Evolutionary conservation across 495 filamentous ascomycete genomes (phyloP), one percentile per base, ranked within the genome.

Genomic region (Aspergillus haitiensis): DNA sequence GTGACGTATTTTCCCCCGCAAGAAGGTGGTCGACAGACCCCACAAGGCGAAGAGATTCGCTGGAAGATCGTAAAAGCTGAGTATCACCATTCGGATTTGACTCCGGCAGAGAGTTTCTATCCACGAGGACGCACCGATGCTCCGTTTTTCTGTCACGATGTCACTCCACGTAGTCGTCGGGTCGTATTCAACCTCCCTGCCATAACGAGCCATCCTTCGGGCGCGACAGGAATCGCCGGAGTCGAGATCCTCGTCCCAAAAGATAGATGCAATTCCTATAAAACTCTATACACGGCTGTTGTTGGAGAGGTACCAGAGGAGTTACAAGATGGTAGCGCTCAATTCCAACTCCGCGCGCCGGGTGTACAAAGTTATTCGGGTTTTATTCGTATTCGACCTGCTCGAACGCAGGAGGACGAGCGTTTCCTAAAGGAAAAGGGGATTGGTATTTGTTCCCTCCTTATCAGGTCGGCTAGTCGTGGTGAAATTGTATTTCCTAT

Each of bases 71-170:
- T 56, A n/a, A 56, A 52, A 18, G 45, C 59, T 31, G 32, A 5
- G n/a, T 61, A 56, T 31, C n/a, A 52, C 52, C 12, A 31, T 40
- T 27, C 31, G 15, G 46, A 52, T 12, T 36, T 15, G 11, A 51
- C 59, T n/a, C 47, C 59, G 9, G 13, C n/a, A 15, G 59, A 56
- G 33, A 39, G 47, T 36, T 56, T 56, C 32, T 52, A 52, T 18
- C 53, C 59, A 12, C 34, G 53, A 39, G 59, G 59, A 34, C 52
- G 59, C 37, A 56, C 47, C 8, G 59, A 61, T 47, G 59, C 53
- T 4, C 59, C 59, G 6, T 61, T 61, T 31, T 61, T 61, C 53
- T 61, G 59, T 37, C 59, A 61, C 46, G 59, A 61, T 18, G 9
- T 61, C 16, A 61, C 59, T 18, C 46, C 47, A n/a, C 46, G 59